Evolutionary conservation across 768 basidiomycete species (phyloP), one percentile per base, ranked within the genome.

Genomic region (Scleroderma bovista): DNA sequence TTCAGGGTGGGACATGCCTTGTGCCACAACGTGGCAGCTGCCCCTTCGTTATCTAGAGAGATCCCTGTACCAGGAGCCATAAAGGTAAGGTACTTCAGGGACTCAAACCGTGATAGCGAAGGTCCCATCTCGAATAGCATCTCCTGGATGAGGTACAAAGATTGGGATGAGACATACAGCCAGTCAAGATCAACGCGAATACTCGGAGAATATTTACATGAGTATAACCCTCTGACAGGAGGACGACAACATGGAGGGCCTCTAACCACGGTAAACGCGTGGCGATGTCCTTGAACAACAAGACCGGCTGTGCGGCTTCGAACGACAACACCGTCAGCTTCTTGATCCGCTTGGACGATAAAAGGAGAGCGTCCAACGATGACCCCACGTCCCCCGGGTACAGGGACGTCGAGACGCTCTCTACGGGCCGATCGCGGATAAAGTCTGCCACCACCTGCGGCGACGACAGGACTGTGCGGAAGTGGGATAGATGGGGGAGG

Each of bases 311-410:
- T 1, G 64, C 59, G 3, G 73, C 65, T 52, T 83, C 82, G 44
- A 84, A 78, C 34, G 77, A 76, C 67, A 83, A 77, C 23, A 83
- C 66, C 22, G 79, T 85, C 34, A 84, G 65, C 53, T 79, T 70
- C 46, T 63, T 68, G 48, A 83, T 58, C 0, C 75, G 67, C 10
- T 52, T 58, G 0, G 72, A 58, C 2, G 75, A 70, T 41, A 67
- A 59, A 5, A 61, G 54, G 5, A 83, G 64, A 2, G 72, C 73
- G 39, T 76, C 69, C 45, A 83, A 68, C 11, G 76, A 70, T 1
- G 65, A 46, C n/a, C 61, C 53, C 0, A 68, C 70, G 38, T 68
- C 67, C 3, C 67, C 65, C 0, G 74, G 66, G 51, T 75, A 76
- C 29, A 83, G 64, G n/a, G 80, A 74, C 38, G 83, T 68, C 1